Evolutionary conservation across 257 asterid genomes (phyloP).

Genomic region (Anisodus tanguticus): DNA sequence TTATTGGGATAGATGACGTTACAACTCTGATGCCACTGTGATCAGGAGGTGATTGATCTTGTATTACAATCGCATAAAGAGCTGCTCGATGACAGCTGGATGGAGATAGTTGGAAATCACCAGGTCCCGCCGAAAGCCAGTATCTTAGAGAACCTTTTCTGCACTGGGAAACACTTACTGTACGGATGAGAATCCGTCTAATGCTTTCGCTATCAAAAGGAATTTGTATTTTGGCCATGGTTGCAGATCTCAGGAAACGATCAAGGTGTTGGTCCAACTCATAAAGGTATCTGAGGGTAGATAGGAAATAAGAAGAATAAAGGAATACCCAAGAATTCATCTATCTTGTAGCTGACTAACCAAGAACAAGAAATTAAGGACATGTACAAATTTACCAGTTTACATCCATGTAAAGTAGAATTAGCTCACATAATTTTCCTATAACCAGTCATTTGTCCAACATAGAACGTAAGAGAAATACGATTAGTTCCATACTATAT

Average conservation of each 20-base stretch:
- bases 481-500: too few species aligned
- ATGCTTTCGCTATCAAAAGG: slow-evolving; percentile 74
- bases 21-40: slow-evolving; percentile 67
- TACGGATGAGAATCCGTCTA: slow-evolving; percentile 69
- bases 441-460: not conserved
- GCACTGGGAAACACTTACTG: slow-evolving; percentile 83
- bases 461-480: not conserved
- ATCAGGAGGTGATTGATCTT: slow-evolving; percentile 57
- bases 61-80: slow-evolving; percentile 76
- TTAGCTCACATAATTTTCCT: not conserved
- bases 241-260: slow-evolving; percentile 79
- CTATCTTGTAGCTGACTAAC: too few species aligned
- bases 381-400: not conserved
- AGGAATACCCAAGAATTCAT: not conserved
- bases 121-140: slow-evolving; percentile 95
- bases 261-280: slow-evolving; percentile 89
- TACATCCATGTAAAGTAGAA: not conserved
- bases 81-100: slow-evolving; percentile 63
- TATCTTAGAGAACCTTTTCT: slow-evolving; percentile 76
- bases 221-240: slow-evolving; percentile 77
- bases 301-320: slow-evolving; percentile 28
- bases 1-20: slow-evolving; percentile 79
- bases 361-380: not conserved
- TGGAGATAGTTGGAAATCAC: slow-evolving; percentile 88
- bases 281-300: slow-evolving; percentile 64